Conservation (phyloP, 208 protist species). For the Angomonas ambiguus region DNA sequence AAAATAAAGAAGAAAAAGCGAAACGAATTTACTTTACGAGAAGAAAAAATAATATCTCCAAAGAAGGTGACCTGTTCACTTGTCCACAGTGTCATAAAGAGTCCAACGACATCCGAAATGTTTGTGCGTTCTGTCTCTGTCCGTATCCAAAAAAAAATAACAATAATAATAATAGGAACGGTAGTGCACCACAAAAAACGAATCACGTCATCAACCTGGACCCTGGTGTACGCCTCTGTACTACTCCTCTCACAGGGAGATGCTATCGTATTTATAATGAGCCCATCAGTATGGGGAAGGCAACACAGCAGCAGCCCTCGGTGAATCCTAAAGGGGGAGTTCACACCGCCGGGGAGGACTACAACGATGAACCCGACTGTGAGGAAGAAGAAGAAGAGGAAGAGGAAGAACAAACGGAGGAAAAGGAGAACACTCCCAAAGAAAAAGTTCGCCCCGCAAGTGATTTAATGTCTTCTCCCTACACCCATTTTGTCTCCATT, state of each 20-base stretch:
- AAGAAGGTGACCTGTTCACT: slow-evolving; percentile 13
- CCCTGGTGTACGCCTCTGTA: slow-evolving; percentile 17
- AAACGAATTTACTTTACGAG: slow-evolving; percentile 27
- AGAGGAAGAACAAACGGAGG: not conserved
- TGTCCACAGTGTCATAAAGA: slow-evolving; percentile 28
- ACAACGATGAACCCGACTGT: slow-evolving; percentile 11
- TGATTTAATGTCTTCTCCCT: slow-evolving; percentile 18
- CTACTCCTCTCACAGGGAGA: slow-evolving; percentile 21
- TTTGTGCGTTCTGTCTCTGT: slow-evolving; percentile 43
- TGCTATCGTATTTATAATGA: slow-evolving; percentile 37
- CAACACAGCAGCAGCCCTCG: not conserved
- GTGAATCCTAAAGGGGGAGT: not conserved
- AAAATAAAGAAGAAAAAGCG: slow-evolving; percentile 14
- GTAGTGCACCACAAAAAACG: not conserved
- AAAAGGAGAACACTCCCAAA: not conserved
- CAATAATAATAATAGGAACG: not conserved
- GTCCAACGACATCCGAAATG: slow-evolving; percentile 38
- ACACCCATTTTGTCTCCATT: slow-evolving; percentile 81
- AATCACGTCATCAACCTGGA: slow-evolving; percentile 18
- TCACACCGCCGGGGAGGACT: not conserved
- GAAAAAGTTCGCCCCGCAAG: slow-evolving; percentile 16
- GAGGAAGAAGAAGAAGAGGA: slow-evolving; percentile 4
- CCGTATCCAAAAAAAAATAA: slow-evolving; percentile 25
- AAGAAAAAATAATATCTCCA: slow-evolving; percentile 3
- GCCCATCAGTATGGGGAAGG: slow-evolving; percentile 15